Evolutionary conservation across 768 basidiomycete genomes (phyloP).

Genomic region (Lentinula sp.): DNA sequence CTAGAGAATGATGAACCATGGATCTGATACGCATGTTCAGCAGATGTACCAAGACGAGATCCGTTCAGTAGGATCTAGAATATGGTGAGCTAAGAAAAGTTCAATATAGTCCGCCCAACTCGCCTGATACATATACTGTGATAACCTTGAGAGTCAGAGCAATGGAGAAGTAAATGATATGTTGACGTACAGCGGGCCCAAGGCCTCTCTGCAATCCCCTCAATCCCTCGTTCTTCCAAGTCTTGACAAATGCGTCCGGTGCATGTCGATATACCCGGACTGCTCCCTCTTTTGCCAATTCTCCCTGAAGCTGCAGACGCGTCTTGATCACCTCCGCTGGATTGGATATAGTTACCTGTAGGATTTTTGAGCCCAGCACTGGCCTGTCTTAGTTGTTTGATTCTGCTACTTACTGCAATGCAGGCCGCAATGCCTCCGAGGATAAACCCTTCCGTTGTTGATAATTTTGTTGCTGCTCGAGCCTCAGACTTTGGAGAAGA

Average conservation of each 20-base stretch:
- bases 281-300: constrained; percentile 71
- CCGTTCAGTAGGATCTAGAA: constrained; percentile 85
- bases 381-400: not conserved
- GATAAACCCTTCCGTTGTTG: constrained; percentile 75
- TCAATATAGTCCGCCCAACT: constrained; percentile 16
- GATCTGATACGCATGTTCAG: not conserved
- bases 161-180: constrained; percentile 8
- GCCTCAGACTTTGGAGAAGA: constrained; percentile 12
- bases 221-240: constrained; percentile 85
- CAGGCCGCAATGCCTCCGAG: constrained; percentile 91
- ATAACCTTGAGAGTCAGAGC: constrained; percentile 14
- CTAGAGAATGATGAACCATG: constrained; percentile 28
- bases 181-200: constrained; percentile 65
- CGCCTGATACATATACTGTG: constrained; percentile 88
- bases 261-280: constrained; percentile 83
- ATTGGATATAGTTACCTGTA: constrained; percentile 74
- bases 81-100: not conserved
- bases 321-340: constrained; percentile 89
- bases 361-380: constrained; percentile 1
- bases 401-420: constrained; percentile 59
- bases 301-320: constrained; percentile 92
- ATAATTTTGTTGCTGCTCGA: constrained; percentile 26
- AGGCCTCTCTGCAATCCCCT: constrained; percentile 92
- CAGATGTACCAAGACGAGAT: constrained; percentile 66
- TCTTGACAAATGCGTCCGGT: constrained; percentile 81